A percentile compares a stretch with the other conserved stretches of the same genome.
Conservation (phyloP, 2,329 filamentous ascomycete species). For the Neonectria coccinea region DNA sequence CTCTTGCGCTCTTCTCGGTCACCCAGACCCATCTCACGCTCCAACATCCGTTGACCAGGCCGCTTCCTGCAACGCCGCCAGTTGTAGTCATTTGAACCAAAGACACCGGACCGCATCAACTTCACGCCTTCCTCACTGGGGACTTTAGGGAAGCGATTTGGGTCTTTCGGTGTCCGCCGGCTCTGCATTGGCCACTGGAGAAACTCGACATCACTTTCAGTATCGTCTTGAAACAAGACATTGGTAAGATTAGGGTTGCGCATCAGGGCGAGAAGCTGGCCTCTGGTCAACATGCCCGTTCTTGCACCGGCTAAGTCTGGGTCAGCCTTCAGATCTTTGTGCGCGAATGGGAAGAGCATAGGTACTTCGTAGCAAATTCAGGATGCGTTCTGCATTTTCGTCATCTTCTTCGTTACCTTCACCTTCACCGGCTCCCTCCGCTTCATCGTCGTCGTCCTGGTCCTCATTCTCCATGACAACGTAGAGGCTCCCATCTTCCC, state of each 20-base stretch:
- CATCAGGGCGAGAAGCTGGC: slow-evolving; percentile 56
- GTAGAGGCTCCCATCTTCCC: slow-evolving; percentile 30
- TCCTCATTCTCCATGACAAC: slow-evolving; percentile 41
- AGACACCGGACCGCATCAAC: slow-evolving; percentile 85
- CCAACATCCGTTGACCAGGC: slow-evolving; percentile 78
- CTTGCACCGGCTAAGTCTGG: slow-evolving; percentile 39
- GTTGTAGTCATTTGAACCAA: slow-evolving; percentile 75
- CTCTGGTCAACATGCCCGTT: slow-evolving; percentile 49
- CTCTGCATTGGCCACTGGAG: slow-evolving; percentile 60
- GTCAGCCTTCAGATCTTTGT: slow-evolving; percentile 16
- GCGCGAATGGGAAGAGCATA: background rate
- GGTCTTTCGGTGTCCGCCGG: slow-evolving; percentile 57
- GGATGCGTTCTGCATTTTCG: slow-evolving; percentile 47
- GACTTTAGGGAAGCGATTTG: slow-evolving; percentile 80
- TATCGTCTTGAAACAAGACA: slow-evolving; percentile 52
- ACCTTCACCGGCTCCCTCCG: slow-evolving; percentile 34
- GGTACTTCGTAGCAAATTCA: slow-evolving; percentile 49
- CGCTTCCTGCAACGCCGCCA: slow-evolving; percentile 65
- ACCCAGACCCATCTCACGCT: slow-evolving; percentile 83
- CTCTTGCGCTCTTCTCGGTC: slow-evolving; percentile 68
- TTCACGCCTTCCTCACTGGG: slow-evolving; percentile 81
- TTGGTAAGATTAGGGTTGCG: slow-evolving; percentile 53
- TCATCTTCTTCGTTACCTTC: slow-evolving; percentile 43
- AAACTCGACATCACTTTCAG: slow-evolving; percentile 52
- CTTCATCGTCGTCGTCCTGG: slow-evolving; percentile 41